Evolutionary conservation across 352 stramenopile genomes (phyloP), one percentile per base, ranked within the genome.

Genomic region (Phytopythium montanum): DNA sequence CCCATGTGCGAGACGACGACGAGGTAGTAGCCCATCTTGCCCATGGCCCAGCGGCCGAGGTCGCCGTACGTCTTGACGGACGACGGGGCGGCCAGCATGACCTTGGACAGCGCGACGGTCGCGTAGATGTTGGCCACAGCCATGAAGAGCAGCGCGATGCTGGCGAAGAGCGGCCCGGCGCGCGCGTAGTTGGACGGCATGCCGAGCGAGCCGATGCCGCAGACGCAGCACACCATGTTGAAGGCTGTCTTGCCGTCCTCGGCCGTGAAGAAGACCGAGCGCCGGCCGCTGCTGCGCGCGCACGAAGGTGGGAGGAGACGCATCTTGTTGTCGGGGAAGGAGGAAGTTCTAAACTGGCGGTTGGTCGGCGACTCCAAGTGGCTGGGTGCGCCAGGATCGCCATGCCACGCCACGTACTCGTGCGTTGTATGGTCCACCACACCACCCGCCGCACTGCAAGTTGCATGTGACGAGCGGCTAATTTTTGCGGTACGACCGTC

Each of bases 111-210:
- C 33, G 61, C 57, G 8, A 83, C 64, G n/a, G 72, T 72, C 29
- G 74, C 61, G 55, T 77, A 81, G 26, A 79, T 72, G 62, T 83
- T 86, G 50, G 70, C 66, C 36, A 69, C 68, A 0, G 70, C 63
- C 76, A 86, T 85, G 61, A 86, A 84, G 21, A 71, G 29, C 58
- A 82, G 66, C 2, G 76, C 76, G 42, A 77, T 62, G 4, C 62
- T 64, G 10, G 76, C 76, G 52, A 68, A 68, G 44, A 68, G 23
- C 0, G 75, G 75, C 0, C 76, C 76, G 13, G 76, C 76, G 31
- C 76, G 76, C n/a, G 76, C 62, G 25, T 73, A 86, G 57, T 86
- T 87, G 16, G 67, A 68, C 8, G 78, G 76, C 46, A 88, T 70
- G 54, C 76, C 76, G 51, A 88, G 72, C 50, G 78, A 82, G 13